A percentile compares a stretch with the other conserved stretches of the same genome.
Evolutionary conservation across 2,329 filamentous ascomycete genomes (phyloP).

Genomic region (Fusarium scirpi): DNA sequence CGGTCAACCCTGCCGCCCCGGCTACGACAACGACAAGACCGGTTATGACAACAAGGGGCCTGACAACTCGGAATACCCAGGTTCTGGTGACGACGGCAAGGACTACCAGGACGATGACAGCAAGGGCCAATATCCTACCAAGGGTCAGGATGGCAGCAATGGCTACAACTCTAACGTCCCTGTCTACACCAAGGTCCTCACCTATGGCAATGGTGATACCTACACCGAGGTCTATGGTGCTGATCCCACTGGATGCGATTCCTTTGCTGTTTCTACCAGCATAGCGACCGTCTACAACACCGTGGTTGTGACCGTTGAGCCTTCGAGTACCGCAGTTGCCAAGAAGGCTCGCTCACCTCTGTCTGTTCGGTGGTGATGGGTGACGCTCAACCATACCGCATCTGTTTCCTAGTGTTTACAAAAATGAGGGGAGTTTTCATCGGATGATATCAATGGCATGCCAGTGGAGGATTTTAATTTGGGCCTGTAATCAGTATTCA

Average conservation of each 20-base stretch:
- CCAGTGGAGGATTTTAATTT: constrained; percentile 11
- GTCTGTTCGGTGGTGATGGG: constrained; percentile 29
- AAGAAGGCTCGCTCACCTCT: constrained; percentile 31
- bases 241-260: constrained; percentile 41
- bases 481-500: constrained; percentile 26
- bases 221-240: constrained; percentile 26
- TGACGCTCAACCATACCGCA: neutral
- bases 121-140: constrained; percentile 29
- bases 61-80: neutral
- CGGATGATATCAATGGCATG: neutral
- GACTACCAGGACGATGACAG: neutral
- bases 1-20: constrained; percentile 44
- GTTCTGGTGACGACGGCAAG: constrained; percentile 7
- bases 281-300: constrained; percentile 54
- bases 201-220: constrained; percentile 19
- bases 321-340: constrained; percentile 20
- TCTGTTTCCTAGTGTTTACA: constrained; percentile 18
- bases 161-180: constrained; percentile 17
- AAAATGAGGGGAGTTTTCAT: constrained; percentile 3
- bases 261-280: constrained; percentile 46
- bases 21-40: constrained; percentile 19
- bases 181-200: constrained; percentile 37
- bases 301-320: constrained; percentile 49
- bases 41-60: constrained; percentile 8
- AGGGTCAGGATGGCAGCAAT: constrained; percentile 14